phyloP scores from a whole-genome alignment of 1,139 yeast genomes.

The Pichia terricola region DNA sequence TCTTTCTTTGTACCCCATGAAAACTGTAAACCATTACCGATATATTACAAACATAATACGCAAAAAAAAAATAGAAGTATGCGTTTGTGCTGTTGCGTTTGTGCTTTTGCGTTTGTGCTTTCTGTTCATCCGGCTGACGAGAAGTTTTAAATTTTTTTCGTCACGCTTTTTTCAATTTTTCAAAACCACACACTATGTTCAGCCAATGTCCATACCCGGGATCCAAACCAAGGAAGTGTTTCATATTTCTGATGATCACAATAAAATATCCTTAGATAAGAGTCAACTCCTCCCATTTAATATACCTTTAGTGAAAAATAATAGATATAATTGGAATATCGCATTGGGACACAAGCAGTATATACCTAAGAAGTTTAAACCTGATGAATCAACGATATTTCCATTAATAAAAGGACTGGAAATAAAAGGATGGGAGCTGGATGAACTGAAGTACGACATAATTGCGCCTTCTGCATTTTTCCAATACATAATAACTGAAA shows the following conservation, averaged over 20 bases:
- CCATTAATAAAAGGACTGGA: too few relatives aligned
- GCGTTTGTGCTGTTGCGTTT: too few relatives aligned
- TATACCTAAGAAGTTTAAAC: slow-evolving; percentile 6
- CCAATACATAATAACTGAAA: slow-evolving; percentile 6
- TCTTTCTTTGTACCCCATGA: too few relatives aligned
- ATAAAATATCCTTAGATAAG: slow-evolving; percentile 4
- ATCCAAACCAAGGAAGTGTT: slow-evolving; percentile 3
- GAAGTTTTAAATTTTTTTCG: too few relatives aligned
- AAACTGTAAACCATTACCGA: too few relatives aligned
- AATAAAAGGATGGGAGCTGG: not conserved
- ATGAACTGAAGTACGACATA: slow-evolving; percentile 1
- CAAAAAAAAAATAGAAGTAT: too few relatives aligned
- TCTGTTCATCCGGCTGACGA: too few relatives aligned
- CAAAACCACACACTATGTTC: too few relatives aligned
- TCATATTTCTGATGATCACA: slow-evolving; percentile 6
- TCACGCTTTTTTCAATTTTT: too few relatives aligned
- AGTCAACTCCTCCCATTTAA: not conserved
- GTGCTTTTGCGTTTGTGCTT: too few relatives aligned
- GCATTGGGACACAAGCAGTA: slow-evolving; percentile 5
- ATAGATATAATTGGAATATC: slow-evolving; percentile 9
- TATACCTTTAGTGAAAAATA: not conserved
- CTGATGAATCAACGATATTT: slow-evolving; percentile 4
- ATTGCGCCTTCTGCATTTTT: slow-evolving; percentile 12
- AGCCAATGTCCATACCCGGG: too few relatives aligned
- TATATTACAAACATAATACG: too few relatives aligned